Evolutionary conservation across 495 filamentous ascomycete genomes (phyloP).

Genomic region (Choiromyces venosus): DNA sequence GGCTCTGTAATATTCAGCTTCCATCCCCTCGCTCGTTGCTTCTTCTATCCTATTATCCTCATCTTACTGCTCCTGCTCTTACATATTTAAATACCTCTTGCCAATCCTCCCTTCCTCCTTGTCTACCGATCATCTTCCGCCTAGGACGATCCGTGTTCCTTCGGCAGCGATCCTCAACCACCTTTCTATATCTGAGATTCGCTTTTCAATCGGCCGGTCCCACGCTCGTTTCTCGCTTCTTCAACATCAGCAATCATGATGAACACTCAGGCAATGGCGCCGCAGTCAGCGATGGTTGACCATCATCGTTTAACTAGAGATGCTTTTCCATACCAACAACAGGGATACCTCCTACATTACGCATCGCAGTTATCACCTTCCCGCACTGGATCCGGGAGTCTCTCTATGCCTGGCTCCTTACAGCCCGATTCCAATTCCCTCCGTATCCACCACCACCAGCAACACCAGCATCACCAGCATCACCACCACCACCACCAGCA

Average conservation of each 20-base stretch:
- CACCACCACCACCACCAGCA: constrained; percentile 33
- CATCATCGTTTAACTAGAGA: neutral
- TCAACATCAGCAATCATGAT: constrained; percentile 29
- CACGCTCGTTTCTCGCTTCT: constrained; percentile 34
- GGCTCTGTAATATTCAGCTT: neutral
- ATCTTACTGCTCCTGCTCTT: neutral
- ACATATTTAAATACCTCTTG: neutral
- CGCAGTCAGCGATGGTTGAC: neutral
- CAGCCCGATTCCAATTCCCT: neutral
- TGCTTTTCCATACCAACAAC: neutral
- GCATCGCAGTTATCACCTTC: neutral
- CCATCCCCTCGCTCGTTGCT: neutral
- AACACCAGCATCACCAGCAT: constrained; percentile 26
- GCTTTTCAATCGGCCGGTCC: constrained; percentile 33
- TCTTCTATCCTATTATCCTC: neutral
- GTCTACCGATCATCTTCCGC: neutral
- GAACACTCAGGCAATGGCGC: constrained; percentile 16
- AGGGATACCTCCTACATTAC: neutral
- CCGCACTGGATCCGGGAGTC: neutral
- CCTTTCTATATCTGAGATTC: constrained; percentile 21
- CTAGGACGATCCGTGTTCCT: neutral
- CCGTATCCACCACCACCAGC: constrained; percentile 30
- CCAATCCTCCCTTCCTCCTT: neutral
- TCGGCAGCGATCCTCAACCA: neutral
- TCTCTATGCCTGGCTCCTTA: neutral